A percentile compares a stretch with the other conserved stretches of the same genome.
Evolutionary conservation across 306 rosid genomes (phyloP).

Genomic region (Argentina anserina): DNA sequence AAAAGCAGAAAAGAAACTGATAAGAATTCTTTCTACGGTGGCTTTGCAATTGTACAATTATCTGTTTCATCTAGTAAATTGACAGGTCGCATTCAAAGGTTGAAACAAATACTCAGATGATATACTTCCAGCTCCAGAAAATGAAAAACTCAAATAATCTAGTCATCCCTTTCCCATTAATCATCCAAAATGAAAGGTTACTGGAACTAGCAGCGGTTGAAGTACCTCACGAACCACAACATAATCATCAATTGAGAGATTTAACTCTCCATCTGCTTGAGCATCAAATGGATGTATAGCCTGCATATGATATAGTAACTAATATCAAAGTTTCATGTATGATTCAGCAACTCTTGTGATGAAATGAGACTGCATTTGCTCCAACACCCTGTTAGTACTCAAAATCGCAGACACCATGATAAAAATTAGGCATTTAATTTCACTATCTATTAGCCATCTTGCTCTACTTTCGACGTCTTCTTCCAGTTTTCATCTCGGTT

Average conservation of each 20-base stretch:
- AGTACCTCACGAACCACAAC: conserved; percentile 84
- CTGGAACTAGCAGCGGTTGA: background rate
- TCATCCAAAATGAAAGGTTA: background rate
- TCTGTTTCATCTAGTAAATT: background rate
- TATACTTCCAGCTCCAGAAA: background rate
- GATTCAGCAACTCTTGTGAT: background rate
- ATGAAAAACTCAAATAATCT: too few species aligned
- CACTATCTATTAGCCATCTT: background rate
- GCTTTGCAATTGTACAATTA: background rate
- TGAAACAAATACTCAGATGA: background rate
- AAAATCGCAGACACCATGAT: background rate
- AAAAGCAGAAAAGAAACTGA: background rate
- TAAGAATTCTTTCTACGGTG: background rate
- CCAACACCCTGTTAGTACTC: background rate
- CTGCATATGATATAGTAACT: conserved; percentile 30
- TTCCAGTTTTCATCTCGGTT: background rate
- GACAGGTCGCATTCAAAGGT: background rate
- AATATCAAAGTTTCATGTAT: background rate
- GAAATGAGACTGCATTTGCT: background rate
- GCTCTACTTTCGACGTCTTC: background rate
- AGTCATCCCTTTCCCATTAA: background rate
- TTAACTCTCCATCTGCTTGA: conserved; percentile 81
- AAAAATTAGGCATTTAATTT: background rate
- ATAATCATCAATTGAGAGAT: conserved; percentile 66
- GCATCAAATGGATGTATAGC: conserved; percentile 88